Base-by-base conservation (phyloP, 2,329 filamentous ascomycete genomes). In the Colletotrichum abscissum region DNA sequence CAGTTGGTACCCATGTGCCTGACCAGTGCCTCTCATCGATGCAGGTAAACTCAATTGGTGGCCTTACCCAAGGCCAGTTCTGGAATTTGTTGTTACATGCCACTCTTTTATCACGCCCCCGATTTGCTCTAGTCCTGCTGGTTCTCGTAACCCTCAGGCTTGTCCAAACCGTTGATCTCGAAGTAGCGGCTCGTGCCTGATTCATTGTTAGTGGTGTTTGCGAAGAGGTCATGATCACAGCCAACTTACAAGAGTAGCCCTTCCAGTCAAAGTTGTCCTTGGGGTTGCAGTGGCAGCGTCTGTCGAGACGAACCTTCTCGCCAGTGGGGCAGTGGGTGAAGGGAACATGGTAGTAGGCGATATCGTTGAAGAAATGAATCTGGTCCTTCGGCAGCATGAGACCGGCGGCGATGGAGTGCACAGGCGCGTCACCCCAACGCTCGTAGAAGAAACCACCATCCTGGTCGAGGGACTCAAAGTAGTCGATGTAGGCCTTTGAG, bases 261-360 rank as follows among this genome's bases (percentile, higher is more conserved):
- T 98, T 98, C 97, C 97, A 99, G 85, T 99, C 97, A 88, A 99
- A 99, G 87, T 99, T 99, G 73, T 98, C 94, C 80, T 93, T 92
- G 8, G 97, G 96, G 80, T 99, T 95, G 86, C 97, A 99, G 84
- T 95, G 93, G 84, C 97, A 99, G 82, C 94, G 95, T 77, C 96
- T 91, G 77, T 98, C 93, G 68, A 95, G 83, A 76, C 95, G 91
- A 67, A 90, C 91, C 85, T 98, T 89, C 84, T 98, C 95, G 67
- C 93, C 94, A 0, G 95, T 98, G 2, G 97, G 97, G 84, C 97
- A 99, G 84, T 99, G 97, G 5, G 95, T 98, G 82, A 99, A 99
- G 26, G 97, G 97, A 28, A 98, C 94, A 82, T 99, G 97, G 84
- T 95, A 98, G 85, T 99, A 99, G 73, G 94, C 96, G 79, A 99